Evolutionary conservation across 2,329 filamentous ascomycete species (phyloP), one percentile per base, ranked within the genome.

Genomic region (Trichoderma sp.): DNA sequence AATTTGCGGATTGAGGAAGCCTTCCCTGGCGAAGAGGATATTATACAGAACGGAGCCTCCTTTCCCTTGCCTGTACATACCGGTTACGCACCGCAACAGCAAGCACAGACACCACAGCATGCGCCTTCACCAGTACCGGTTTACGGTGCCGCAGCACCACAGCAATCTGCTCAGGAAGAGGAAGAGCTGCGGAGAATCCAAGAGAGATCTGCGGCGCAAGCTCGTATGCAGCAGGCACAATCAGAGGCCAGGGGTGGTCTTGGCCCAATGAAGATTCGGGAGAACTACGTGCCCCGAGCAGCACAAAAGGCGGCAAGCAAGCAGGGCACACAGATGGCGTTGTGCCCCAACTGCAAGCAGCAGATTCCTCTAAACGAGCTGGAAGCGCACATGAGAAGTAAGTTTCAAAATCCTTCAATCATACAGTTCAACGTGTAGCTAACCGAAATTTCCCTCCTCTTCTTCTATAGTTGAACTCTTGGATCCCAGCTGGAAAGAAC

Each of bases 401-500:
- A 81, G 86, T 77, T 52, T n/a, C 40, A 56, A 47, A 16, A 21
- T 56, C 4, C 33, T 5, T 6, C 14, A 13, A 29, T 29, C 4
- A 58, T 24, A 4, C 27, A 4, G 6, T 24, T 47, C 24, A n/a
- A 58, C 29, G 19, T 3, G 10, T 24, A 11, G 55, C 63, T 67
- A 52, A 67, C 40, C 14, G 7, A 43, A n/a, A 10, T 57, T 47
- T 33, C 13, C 21, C n/a, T 57, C 31, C 53, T 37, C 33, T 16
- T 35, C 16, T 33, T 27, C 11, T 49, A 82, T 53, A 91, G 92
- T 98, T 77, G 95, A 98, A 81, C 86, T 97, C 58, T 87, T 97
- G 70, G 95, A 98, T 78, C 95, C 95, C 0, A 88, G 92, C 70
- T 98, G 95, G 94, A 97, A 97, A 79, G 94, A 97, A 78, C 94